These are phyloP conservation scores for Cordyceps javanica DNA, from an alignment of 2,329 filamentous ascomycete genomes.

Conservation along the genomic window DNA sequence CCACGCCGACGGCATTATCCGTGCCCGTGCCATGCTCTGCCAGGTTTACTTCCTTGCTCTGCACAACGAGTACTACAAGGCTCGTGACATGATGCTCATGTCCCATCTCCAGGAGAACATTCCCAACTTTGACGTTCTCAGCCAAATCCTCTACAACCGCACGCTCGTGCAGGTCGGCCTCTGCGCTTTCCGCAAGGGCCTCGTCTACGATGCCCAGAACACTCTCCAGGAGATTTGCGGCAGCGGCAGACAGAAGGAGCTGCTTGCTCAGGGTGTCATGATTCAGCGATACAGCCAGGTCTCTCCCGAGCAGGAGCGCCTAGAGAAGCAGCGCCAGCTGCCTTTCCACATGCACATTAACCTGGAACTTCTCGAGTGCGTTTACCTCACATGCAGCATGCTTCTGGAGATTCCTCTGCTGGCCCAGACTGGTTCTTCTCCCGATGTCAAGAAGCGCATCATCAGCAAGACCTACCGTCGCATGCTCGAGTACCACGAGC, in stretches of 20 bases:
- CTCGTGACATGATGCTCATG: constrained; percentile 99
- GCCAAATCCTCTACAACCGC: constrained; percentile 97
- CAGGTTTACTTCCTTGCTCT: constrained; percentile 98
- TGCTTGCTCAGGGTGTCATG: constrained; percentile 95
- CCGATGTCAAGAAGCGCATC: constrained; percentile 92
- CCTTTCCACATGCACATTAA: constrained; percentile 99
- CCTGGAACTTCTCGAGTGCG: constrained; percentile 93
- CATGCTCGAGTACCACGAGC: constrained; percentile 98
- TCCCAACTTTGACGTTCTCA: constrained; percentile 90
- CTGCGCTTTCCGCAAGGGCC: constrained; percentile 93
- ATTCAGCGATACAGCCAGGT: constrained; percentile 96
- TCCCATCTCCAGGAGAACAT: constrained; percentile 98
- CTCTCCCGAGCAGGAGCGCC: constrained; percentile 92
- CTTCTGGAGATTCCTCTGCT: constrained; percentile 95
- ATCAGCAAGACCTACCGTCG: constrained; percentile 99
- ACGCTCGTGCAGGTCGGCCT: constrained; percentile 96
- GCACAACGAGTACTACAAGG: constrained; percentile 96
- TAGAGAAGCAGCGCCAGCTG: constrained; percentile 94
- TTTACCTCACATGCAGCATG: constrained; percentile 99
- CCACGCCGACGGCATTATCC: constrained; percentile 91
- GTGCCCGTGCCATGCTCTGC: constrained; percentile 93
- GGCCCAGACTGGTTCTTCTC: constrained; percentile 92
- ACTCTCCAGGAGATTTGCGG: constrained; percentile 97
- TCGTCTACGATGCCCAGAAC: constrained; percentile 96
- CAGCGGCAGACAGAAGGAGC: constrained; percentile 94